Conservation (phyloP, 257 asterid species). For the Solanum clarkiae region DNA sequence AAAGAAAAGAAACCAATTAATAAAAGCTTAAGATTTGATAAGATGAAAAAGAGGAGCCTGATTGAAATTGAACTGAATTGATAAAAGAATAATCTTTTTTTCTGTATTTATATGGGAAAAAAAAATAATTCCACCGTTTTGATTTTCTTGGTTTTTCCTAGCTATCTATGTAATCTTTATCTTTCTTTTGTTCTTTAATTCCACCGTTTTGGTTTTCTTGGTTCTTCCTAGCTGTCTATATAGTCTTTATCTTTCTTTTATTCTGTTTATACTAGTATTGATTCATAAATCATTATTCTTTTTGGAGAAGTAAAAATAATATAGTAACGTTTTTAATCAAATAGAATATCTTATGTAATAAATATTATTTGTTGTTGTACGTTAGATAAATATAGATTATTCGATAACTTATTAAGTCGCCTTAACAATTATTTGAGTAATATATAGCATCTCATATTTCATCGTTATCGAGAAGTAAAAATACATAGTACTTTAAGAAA, state of each 20-base stretch:
- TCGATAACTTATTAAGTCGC: background rate
- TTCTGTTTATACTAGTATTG: no score
- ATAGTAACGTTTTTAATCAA: no score
- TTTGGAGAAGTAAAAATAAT: no score
- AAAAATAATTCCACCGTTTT: no score
- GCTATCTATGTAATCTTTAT: no score
- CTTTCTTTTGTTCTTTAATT: no score
- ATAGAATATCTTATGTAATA: background rate
- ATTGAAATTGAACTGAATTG: constrained; percentile 13
- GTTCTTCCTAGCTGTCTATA: no score
- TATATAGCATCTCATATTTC: background rate
- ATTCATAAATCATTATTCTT: no score
- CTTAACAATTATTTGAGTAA: background rate
- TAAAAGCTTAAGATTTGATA: constrained; percentile 51
- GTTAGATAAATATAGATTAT: background rate
- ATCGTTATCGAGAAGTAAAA: background rate
- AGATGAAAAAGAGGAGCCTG: constrained; percentile 21
- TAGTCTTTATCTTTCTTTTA: no score
- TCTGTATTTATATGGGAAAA: background rate
- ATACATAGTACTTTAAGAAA: background rate
- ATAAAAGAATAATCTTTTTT: no score
- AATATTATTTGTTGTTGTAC: no score
- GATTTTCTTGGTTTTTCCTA: background rate
- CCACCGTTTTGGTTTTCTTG: no score
- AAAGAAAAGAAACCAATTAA: background rate